Conservation (phyloP, 73 alveolate species). For the Halteria grandinella region DNA sequence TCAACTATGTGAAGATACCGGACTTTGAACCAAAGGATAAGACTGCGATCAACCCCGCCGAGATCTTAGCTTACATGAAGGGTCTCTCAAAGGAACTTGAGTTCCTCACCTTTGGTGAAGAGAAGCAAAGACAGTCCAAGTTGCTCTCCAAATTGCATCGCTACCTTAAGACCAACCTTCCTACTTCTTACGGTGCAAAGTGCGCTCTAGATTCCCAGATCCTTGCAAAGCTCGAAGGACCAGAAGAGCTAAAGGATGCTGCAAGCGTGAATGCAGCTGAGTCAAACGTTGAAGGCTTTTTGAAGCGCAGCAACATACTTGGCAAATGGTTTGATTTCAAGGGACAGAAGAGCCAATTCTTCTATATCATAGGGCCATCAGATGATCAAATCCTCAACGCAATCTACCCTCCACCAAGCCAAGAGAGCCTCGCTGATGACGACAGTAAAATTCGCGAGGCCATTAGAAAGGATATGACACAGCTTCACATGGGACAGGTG, state of each 20-base stretch:
- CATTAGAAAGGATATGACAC: constrained; percentile 1
- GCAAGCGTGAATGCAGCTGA: constrained; percentile 1
- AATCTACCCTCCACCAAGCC: constrained; percentile 2
- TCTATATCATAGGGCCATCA: constrained; percentile 50
- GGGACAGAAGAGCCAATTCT: constrained; percentile 26
- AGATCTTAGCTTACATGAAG: constrained; percentile 70
- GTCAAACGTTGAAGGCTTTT: neutral
- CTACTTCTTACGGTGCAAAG: constrained; percentile 78
- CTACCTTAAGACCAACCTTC: constrained; percentile 79
- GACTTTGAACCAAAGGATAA: constrained; percentile 76
- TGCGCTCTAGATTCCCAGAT: constrained; percentile 82
- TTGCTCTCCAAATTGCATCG: constrained; percentile 75
- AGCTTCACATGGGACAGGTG: constrained; percentile 18
- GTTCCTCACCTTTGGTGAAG: constrained; percentile 81
- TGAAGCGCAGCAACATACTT: neutral
- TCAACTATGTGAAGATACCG: constrained; percentile 70
- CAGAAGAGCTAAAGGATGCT: constrained; percentile 54
- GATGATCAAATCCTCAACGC: constrained; percentile 8
- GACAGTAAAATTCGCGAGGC: constrained; percentile 6
- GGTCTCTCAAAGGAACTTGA: constrained; percentile 79
- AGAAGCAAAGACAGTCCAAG: constrained; percentile 66
- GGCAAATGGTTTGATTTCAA: constrained; percentile 59
- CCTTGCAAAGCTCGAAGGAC: constrained; percentile 34
- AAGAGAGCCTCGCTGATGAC: neutral
- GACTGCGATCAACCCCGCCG: constrained; percentile 71